Conservation (phyloP, 179 eudicot genomes). For the Vitellaria paradoxa region DNA sequence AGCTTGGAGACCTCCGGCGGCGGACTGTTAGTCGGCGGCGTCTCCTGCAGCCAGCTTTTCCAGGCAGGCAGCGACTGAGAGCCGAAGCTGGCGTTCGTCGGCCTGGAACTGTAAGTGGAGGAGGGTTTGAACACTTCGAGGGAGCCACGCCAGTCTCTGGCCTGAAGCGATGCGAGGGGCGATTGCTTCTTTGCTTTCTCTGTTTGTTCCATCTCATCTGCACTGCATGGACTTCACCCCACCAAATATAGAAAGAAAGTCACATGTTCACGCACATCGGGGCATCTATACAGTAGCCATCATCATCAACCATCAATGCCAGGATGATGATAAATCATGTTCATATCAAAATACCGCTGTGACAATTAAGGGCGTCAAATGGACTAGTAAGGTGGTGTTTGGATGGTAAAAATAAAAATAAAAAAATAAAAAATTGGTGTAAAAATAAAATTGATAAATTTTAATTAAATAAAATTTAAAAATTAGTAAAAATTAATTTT, state of each 20-base stretch:
- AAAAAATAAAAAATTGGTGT: too few relatives aligned
- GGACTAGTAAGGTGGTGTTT: too few relatives aligned
- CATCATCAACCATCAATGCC: too few relatives aligned
- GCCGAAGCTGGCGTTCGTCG: conserved; percentile 36
- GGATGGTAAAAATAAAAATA: too few relatives aligned
- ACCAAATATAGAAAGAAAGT: neutral
- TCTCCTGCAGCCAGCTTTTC: conserved; percentile 42
- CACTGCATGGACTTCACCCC: conserved; percentile 3
- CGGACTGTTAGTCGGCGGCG: conserved; percentile 24
- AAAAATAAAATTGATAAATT: too few relatives aligned
- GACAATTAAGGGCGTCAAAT: too few relatives aligned
- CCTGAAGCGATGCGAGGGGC: conserved; percentile 39
- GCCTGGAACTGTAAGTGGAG: conserved; percentile 22
- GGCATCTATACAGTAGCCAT: too few relatives aligned
- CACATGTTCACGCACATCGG: neutral
- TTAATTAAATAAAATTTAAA: too few relatives aligned
- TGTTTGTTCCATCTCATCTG: conserved; percentile 22
- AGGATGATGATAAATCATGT: too few relatives aligned
- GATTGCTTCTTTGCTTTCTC: conserved; percentile 24
- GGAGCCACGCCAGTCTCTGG: conserved; percentile 83
- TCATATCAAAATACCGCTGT: too few relatives aligned
- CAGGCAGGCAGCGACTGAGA: conserved; percentile 35
- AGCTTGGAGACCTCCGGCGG: conserved; percentile 23
- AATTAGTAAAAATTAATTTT: too few relatives aligned
- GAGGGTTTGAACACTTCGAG: conserved; percentile 92